Percentiles rank a stretch among this genome's conserved stretches.
Evolutionary conservation across 2,329 filamentous ascomycete genomes (phyloP).

Genomic region (Trichoderma pleuroti): DNA sequence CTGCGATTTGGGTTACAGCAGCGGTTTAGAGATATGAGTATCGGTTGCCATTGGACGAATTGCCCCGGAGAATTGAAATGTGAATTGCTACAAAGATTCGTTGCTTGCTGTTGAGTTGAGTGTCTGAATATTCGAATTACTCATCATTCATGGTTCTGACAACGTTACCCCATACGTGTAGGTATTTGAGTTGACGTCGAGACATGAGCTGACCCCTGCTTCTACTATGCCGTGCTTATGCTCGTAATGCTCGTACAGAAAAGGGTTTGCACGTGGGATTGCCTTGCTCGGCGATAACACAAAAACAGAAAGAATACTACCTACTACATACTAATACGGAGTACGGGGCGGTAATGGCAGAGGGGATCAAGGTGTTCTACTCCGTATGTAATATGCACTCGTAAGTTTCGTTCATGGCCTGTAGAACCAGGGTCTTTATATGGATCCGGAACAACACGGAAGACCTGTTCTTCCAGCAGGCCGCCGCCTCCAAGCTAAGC

Average conservation of each 20-base stretch:
- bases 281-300: background rate
- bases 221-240: background rate
- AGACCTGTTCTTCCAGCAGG: background rate
- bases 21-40: background rate
- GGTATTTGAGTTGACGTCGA: background rate
- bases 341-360: background rate
- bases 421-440: background rate
- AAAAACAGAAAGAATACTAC: background rate
- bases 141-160: background rate
- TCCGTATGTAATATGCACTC: background rate
- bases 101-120: background rate
- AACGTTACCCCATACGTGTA: background rate
- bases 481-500: background rate
- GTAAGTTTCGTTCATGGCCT: background rate
- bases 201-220: background rate
- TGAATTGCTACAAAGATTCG: background rate
- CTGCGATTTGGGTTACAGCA: background rate
- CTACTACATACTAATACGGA: no score
- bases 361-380: background rate
- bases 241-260: background rate
- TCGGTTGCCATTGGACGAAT: background rate
- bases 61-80: background rate
- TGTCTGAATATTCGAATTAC: background rate
- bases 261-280: background rate
- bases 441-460: background rate